Evolutionary conservation across 192 early-diverging fungal species (phyloP).

Genomic region (Podila minutissima): DNA sequence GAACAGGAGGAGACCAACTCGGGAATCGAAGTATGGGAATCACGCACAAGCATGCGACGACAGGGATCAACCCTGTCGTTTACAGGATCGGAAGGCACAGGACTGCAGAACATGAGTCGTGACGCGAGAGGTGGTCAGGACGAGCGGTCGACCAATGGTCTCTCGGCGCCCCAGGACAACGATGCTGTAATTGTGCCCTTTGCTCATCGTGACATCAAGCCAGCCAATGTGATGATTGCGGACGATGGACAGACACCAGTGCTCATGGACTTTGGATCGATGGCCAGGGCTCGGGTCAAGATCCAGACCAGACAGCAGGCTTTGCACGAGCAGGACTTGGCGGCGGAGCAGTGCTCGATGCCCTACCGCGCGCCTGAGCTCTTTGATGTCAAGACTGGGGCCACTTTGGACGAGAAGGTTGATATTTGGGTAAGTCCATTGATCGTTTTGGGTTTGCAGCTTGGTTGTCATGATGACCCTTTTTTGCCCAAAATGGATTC

Average conservation of each 20-base stretch:
- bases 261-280: conserved; percentile 84
- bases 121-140: not conserved
- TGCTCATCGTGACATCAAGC: conserved; percentile 83
- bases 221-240: conserved; percentile 73
- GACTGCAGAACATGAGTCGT: conserved; percentile 30
- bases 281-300: conserved; percentile 63
- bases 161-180: conserved; percentile 21
- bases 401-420: conserved; percentile 70
- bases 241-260: conserved; percentile 74
- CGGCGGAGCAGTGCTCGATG: conserved; percentile 76
- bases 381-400: conserved; percentile 77
- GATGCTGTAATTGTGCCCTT: conserved; percentile 58
- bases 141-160: not conserved
- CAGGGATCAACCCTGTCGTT: conserved; percentile 27
- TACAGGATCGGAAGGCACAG: conserved; percentile 31
- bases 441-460: not conserved
- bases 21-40: conserved; percentile 45
- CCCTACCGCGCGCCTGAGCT: conserved; percentile 82
- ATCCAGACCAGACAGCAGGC: conserved; percentile 67
- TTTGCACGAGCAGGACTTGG: conserved; percentile 75
- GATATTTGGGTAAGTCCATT: conserved; percentile 73
- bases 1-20: conserved; percentile 33
- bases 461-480: not conserved
- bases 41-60: conserved; percentile 25
- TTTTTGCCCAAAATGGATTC: not conserved